phyloP scores from a whole-genome alignment of 139 green algal genomes.

The Picochlorum sp. region DNA sequence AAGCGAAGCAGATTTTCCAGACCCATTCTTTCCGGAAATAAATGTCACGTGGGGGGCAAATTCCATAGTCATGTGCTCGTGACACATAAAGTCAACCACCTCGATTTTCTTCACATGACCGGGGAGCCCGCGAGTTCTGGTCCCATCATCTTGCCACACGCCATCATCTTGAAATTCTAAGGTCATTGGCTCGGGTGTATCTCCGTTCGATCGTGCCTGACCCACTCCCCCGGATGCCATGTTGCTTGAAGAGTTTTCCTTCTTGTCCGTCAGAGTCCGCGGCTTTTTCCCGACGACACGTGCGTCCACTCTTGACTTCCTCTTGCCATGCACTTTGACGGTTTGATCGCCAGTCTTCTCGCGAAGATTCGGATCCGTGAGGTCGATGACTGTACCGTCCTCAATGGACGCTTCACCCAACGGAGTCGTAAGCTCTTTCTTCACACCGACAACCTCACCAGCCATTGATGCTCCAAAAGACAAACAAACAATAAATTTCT shows the following conservation, averaged over 20 bases:
- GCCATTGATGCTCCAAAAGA: no score
- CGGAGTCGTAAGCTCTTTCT: no score
- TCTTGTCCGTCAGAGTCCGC: background rate
- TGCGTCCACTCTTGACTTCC: no score
- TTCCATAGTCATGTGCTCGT: constrained; percentile 22
- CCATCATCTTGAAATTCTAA: constrained; percentile 1
- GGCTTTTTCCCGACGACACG: no score
- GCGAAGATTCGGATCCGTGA: no score
- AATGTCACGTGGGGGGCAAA: constrained; percentile 24
- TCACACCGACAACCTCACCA: no score
- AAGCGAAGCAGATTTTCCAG: constrained; percentile 21
- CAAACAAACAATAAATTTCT: no score
- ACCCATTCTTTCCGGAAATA: constrained; percentile 17
- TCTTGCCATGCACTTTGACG: no score
- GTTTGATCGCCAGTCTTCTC: no score
- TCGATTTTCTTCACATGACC: constrained; percentile 28
- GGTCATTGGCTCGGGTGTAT: background rate
- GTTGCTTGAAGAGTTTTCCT: background rate
- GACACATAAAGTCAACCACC: constrained; percentile 28
- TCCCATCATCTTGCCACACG: constrained; percentile 7
- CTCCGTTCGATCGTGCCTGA: background rate
- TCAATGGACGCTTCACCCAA: no score
- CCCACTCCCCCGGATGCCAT: background rate
- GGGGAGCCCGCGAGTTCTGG: constrained; percentile 13
- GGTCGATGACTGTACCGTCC: no score